Conservation (phyloP, 148 eudicot genomes). For the Polygonum aviculare region DNA sequence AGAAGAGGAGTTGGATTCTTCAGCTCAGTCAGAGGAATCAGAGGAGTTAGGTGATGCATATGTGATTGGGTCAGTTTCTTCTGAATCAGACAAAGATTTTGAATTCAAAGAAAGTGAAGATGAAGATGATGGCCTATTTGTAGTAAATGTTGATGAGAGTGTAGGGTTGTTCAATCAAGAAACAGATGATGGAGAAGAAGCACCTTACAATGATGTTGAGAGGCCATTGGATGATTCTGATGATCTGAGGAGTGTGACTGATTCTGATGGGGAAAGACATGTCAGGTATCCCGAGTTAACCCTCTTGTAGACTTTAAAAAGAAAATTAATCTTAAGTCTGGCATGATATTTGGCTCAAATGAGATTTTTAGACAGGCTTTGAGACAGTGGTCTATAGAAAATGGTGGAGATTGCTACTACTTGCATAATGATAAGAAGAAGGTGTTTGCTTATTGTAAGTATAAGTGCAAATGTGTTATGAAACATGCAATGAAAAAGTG, state of each 20-base stretch:
- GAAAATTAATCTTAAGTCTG: not conserved
- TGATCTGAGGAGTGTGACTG: not conserved
- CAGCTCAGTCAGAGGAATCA: no score
- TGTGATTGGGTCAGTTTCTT: no score
- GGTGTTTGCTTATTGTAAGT: not conserved
- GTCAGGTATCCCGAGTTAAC: not conserved
- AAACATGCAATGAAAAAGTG: not conserved
- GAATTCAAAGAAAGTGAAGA: not conserved
- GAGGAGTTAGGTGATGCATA: no score
- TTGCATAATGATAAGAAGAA: not conserved
- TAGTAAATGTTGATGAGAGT: no score
- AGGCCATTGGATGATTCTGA: not conserved
- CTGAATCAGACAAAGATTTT: no score
- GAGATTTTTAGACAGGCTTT: not conserved
- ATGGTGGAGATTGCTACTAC: not conserved
- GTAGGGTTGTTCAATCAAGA: not conserved
- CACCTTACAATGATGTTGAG: not conserved
- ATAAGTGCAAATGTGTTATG: not conserved
- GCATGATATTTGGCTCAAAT: not conserved
- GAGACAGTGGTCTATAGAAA: not conserved
- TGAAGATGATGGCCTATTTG: not conserved
- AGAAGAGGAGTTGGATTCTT: no score
- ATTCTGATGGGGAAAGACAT: not conserved
- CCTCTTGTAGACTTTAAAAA: not conserved
- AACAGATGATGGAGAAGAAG: not conserved